Percentiles rank a stretch among this genome's conserved stretches.
These are phyloP conservation scores for Medicago lupulina DNA, from an alignment of 306 rosid genomes.

Conservation along the genomic window DNA sequence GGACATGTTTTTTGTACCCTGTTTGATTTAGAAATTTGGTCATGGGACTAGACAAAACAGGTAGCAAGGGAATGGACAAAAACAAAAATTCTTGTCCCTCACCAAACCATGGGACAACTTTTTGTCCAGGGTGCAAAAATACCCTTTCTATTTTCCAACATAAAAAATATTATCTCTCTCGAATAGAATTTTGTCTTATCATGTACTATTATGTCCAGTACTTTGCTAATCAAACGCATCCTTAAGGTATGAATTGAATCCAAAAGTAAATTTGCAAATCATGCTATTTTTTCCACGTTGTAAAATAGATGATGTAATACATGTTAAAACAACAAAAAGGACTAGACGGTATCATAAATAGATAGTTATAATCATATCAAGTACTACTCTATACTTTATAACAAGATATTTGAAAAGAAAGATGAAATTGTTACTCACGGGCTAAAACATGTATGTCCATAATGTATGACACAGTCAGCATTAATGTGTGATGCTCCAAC, in stretches of 20 bases:
- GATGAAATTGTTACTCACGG: slow-evolving; percentile 62
- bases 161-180: too few relatives aligned
- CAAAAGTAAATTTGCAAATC: slow-evolving; percentile 21
- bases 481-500: slow-evolving; percentile 82
- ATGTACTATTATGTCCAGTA: too few relatives aligned
- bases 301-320: slow-evolving; percentile 10
- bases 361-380: slow-evolving; percentile 2
- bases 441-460: slow-evolving; percentile 92
- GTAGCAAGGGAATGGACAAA: too few relatives aligned
- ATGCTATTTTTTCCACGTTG: slow-evolving; percentile 6
- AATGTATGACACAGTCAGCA: slow-evolving; percentile 84
- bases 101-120: too few relatives aligned
- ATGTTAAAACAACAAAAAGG: background rate
- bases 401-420: slow-evolving; percentile 10
- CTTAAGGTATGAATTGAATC: slow-evolving; percentile 20
- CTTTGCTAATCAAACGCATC: too few relatives aligned
- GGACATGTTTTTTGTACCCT: too few relatives aligned
- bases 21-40: too few relatives aligned
- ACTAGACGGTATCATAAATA: slow-evolving; percentile 1
- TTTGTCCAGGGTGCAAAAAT: too few relatives aligned
- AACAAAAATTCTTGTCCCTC: too few relatives aligned
- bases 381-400: slow-evolving; percentile 18
- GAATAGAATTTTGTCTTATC: too few relatives aligned
- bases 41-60: too few relatives aligned
- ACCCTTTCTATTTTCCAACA: too few relatives aligned